Evolutionary conservation across 768 basidiomycete species (phyloP), one percentile per base, ranked within the genome.

Genomic region (Phlebiopsis gigantea): DNA sequence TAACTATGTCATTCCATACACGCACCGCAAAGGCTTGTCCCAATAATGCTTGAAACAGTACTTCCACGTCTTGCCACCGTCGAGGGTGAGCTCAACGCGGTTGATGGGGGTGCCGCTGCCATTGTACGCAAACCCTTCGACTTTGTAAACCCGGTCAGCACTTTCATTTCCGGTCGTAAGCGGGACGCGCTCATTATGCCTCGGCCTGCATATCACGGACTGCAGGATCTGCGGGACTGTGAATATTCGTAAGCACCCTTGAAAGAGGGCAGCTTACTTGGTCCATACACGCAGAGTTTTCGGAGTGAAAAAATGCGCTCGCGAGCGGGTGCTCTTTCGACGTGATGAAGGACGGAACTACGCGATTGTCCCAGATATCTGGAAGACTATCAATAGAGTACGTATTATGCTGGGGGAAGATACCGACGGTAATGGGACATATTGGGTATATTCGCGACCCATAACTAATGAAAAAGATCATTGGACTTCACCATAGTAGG

Each of bases 331-430:
- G 59, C 4, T 63, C 56, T 9, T 59, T 57, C 1, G 62, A 59
- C 28, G 61, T 55, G n/a, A 65, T 65, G 46, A 61, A 60, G 4
- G 53, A 41, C 8, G 63, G 62, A 29, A 62, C 29, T 6, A 61
- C 53, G 9, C 53, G 41, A 34, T 65, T 65, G 51, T 62, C 62
- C 61, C 63, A 62, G 22, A 62, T 61, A 25, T 65, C 63, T 65
- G 39, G 5, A 4, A 22, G 17, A 4, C 4, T 10, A n/a, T n/a
- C n/a, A 39, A 17, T 39, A 9, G 17, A 17, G 12, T 39, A 39
- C 17, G 31, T 7, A 34, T 34, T 1, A 46, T 6, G 49, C 22
- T 2, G 19, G 46, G 49, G 25, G 9, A 26, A 21, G 4, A 53
- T 6, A 47, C 61, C 3, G 29, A 64, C 63, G 63, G 31, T 64